These are phyloP conservation scores for Talaromyces atroroseus DNA, from an alignment of 2,329 filamentous ascomycete genomes.

Conservation along the genomic window DNA sequence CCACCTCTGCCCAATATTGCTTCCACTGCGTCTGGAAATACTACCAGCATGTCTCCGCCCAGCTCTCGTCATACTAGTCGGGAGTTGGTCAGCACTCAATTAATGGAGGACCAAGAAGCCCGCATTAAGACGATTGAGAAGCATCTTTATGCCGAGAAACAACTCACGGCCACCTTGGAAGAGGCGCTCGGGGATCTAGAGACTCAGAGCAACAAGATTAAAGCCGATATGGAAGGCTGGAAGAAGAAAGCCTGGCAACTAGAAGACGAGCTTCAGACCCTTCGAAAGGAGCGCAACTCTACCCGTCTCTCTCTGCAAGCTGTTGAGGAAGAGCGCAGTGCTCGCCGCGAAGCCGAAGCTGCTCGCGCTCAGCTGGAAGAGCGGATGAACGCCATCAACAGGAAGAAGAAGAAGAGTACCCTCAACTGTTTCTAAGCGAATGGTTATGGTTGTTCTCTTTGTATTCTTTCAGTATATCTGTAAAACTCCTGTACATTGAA, in stretches of 20 bases:
- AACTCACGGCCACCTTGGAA: conserved; percentile 89
- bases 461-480: conserved; percentile 4
- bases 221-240: conserved; percentile 84
- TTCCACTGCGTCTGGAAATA: conserved; percentile 44
- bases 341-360: conserved; percentile 81
- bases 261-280: conserved; percentile 55
- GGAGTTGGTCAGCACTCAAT: conserved; percentile 69
- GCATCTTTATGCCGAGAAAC: conserved; percentile 90
- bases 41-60: conserved; percentile 53
- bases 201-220: conserved; percentile 83
- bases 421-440: conserved; percentile 86
- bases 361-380: conserved; percentile 86
- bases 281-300: conserved; percentile 55
- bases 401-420: conserved; percentile 90
- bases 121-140: conserved; percentile 96
- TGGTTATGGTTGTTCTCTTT: conserved; percentile 19
- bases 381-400: conserved; percentile 85
- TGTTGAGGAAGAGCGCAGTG: conserved; percentile 93
- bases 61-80: conserved; percentile 73
- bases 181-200: conserved; percentile 94
- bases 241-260: conserved; percentile 75
- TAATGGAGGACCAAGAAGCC: conserved; percentile 91
- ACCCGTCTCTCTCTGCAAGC: conserved; percentile 69
- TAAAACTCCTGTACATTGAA: conserved; percentile 7
- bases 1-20: conserved; percentile 72